Evolutionary conservation across 2,329 filamentous ascomycete species (phyloP).

Genomic region (Alternaria tenuissima): DNA sequence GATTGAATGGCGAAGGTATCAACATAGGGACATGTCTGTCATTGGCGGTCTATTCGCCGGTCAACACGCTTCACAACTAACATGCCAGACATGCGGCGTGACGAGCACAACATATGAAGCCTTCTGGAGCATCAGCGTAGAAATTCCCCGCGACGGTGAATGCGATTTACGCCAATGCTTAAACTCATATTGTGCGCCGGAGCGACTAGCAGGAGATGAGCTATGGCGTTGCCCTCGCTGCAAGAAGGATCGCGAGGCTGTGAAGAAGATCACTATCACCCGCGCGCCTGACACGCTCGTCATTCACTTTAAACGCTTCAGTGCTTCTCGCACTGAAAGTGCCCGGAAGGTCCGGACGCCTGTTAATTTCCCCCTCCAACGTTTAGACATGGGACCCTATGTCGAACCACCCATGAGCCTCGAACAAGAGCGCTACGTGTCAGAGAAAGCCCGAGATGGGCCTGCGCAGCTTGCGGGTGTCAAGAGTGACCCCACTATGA

Average conservation of each 20-base stretch:
- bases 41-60: conserved; percentile 83
- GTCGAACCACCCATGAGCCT: conserved; percentile 60
- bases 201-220: conserved; percentile 72
- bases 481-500: conserved; percentile 54
- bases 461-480: conserved; percentile 40
- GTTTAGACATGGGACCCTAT: conserved; percentile 70
- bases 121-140: conserved; percentile 75
- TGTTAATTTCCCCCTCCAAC: conserved; percentile 78
- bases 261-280: conserved; percentile 76
- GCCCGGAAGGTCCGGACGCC: conserved; percentile 74
- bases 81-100: conserved; percentile 67
- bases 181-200: conserved; percentile 72
- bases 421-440: conserved; percentile 50
- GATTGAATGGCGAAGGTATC: conserved; percentile 78
- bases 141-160: conserved; percentile 69
- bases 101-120: conserved; percentile 73
- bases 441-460: conserved; percentile 35
- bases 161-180: conserved; percentile 74
- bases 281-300: conserved; percentile 82
- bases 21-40: conserved; percentile 74
- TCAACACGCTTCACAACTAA: conserved; percentile 68
- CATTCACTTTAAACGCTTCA: conserved; percentile 77
- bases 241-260: conserved; percentile 70
- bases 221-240: conserved; percentile 79
- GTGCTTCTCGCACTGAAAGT: conserved; percentile 63